phyloP scores from a whole-genome alignment of 2,329 filamentous ascomycete species.

The Verticillium tricorpus region DNA sequence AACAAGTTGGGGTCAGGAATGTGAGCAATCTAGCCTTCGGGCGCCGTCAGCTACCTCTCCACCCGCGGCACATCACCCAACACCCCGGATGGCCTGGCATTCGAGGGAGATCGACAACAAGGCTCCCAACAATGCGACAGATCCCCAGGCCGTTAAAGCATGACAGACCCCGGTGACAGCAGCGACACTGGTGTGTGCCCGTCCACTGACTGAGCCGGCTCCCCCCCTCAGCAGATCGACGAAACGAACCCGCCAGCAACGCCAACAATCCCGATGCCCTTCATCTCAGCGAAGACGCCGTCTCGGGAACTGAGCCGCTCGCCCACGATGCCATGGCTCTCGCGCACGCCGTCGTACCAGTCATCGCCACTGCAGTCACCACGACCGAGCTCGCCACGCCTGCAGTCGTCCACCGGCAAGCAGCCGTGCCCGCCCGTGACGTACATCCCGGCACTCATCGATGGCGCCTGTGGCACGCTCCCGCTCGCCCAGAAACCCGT shows the following conservation, averaged over 20 bases:
- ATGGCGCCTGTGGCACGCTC: slow-evolving; percentile 27
- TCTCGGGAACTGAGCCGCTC: slow-evolving; percentile 4
- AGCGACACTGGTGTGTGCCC: not conserved
- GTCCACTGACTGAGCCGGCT: not conserved
- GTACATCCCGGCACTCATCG: slow-evolving; percentile 29
- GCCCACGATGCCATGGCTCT: slow-evolving; percentile 9
- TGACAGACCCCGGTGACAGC: not conserved
- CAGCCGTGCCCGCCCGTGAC: slow-evolving; percentile 18
- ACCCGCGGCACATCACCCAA: not conserved
- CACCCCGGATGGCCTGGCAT: not conserved
- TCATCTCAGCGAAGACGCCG: slow-evolving; percentile 5
- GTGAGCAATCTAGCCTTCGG: not conserved
- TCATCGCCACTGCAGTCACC: slow-evolving; percentile 6
- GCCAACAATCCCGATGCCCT: slow-evolving; percentile 7
- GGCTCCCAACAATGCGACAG: not conserved
- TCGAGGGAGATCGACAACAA: not conserved
- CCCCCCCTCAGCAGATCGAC: not conserved
- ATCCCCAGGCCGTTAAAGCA: not conserved
- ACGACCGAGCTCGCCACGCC: slow-evolving; percentile 3
- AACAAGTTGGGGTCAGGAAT: not conserved
- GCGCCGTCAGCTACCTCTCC: not conserved
- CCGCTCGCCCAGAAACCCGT: slow-evolving; percentile 20
- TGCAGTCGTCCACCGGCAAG: slow-evolving; percentile 1
- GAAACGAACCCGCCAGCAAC: no score
- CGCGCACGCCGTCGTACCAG: slow-evolving; percentile 11